A percentile compares a stretch with the other conserved stretches of the same genome.
These are phyloP conservation scores for Beauveria brongniartii DNA, from an alignment of 2,329 filamentous ascomycete genomes.

Conservation along the genomic window DNA sequence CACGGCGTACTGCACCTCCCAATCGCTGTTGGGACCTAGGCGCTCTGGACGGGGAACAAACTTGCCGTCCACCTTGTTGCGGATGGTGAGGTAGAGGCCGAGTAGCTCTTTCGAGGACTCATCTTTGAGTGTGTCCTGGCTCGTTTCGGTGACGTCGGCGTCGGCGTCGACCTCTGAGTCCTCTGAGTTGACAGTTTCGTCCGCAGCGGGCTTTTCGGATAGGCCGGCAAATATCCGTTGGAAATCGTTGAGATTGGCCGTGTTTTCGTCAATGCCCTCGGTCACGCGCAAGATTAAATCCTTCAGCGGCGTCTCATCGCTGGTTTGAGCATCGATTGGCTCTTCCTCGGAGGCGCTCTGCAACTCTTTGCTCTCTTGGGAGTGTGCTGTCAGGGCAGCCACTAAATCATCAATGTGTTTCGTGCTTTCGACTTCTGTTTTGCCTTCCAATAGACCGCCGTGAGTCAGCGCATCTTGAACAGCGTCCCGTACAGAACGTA, in stretches of 20 bases:
- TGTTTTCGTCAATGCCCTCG: slow-evolving; percentile 33
- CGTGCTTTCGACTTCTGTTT: slow-evolving; percentile 36
- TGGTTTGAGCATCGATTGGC: slow-evolving; percentile 7
- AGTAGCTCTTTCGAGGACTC: slow-evolving; percentile 36
- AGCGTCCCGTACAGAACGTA: slow-evolving; percentile 43
- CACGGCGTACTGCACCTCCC: slow-evolving; percentile 73
- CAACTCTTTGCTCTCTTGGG: slow-evolving; percentile 19
- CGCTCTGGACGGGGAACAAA: slow-evolving; percentile 53
- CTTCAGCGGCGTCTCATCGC: slow-evolving; percentile 26
- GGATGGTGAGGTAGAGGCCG: slow-evolving; percentile 63
- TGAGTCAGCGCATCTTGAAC: slow-evolving; percentile 48
- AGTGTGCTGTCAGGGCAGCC: slow-evolving; percentile 34
- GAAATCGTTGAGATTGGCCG: slow-evolving; percentile 37
- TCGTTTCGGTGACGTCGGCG: slow-evolving; percentile 1
- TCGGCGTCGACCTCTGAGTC: not conserved
- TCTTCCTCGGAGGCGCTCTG: slow-evolving; percentile 15
- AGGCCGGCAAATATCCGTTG: slow-evolving; percentile 44
- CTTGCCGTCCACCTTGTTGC: slow-evolving; percentile 62
- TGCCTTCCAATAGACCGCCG: slow-evolving; percentile 41
- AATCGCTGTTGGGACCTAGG: slow-evolving; percentile 38
- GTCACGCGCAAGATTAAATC: slow-evolving; percentile 47
- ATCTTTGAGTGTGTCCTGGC: not conserved
- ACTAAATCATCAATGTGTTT: slow-evolving; percentile 44
- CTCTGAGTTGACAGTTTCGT: not conserved
- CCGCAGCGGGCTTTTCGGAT: slow-evolving; percentile 27